Base-by-base conservation (phyloP, 805 yeast genomes). In the Zygosaccharomyces bailii region DNA sequence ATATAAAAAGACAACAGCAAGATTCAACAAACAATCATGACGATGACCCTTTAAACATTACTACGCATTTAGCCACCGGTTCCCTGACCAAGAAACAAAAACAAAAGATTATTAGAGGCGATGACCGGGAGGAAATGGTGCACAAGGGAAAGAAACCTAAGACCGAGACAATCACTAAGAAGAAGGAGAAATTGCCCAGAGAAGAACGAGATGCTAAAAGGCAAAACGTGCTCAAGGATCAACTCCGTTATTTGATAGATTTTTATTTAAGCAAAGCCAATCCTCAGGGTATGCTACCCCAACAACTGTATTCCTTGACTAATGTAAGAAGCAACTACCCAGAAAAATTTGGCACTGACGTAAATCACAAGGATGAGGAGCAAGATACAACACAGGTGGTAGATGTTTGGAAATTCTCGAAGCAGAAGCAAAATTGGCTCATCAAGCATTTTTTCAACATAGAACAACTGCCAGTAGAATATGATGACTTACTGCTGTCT, bases 361-460 rank as follows among this genome's bases (percentile, higher is more conserved):
- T 35, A 4, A 41, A 36, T 3, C 48, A 50, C 7, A 49, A 39
- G 6, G 51, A 46, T 9, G 42, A 50, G 17, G 25, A 42, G 24
- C 44, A 38, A 21, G 30, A 35, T 31, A 32, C 41, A 29, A 36
- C 43, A 16, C 48, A 27, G 17, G 60, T 60, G 17, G 44, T 56
- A n/a, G 60, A 56, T 13, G 53, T 62, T 16, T 65, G 69, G 69
- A 65, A 65, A 39, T 65, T 64, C 38, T 61, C 67, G 25, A 65
- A 65, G 39, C 66, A 61, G 31, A 65, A 65, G 30, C 69, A 65
- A 37, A 63, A 60, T 33, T 65, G 69, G 69, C 45, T 65, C 21
- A 45, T 64, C 20, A 65, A 64, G 33, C 63, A 65, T 46, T 51
- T 61, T 43, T 55, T 61, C 19, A 52, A 51, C 21, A 31, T 46